Conservation (phyloP, 495 filamentous ascomycete species). For the Podospora appendiculata region DNA sequence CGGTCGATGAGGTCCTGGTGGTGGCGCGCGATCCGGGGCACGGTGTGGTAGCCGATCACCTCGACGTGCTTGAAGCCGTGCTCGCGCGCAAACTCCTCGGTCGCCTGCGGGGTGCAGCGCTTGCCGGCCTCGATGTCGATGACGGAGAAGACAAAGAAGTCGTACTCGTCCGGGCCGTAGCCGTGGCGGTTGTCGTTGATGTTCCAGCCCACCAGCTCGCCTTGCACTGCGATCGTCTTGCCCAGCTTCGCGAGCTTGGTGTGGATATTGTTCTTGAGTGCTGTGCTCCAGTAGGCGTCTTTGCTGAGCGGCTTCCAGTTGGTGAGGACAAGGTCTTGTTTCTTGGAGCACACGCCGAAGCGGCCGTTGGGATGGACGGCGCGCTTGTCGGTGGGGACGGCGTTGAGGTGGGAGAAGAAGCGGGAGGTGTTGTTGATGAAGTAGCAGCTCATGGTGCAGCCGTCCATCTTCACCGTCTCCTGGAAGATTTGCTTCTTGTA, state of each 20-base stretch:
- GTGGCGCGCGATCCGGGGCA: slow-evolving; percentile 6
- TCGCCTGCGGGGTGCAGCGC: slow-evolving; percentile 6
- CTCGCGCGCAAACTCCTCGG: slow-evolving; percentile 5
- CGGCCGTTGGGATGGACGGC: slow-evolving; percentile 11
- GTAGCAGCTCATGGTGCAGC: slow-evolving; percentile 15
- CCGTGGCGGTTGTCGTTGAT: slow-evolving; percentile 14
- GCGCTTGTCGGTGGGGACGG: neutral
- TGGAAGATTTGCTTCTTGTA: slow-evolving; percentile 12
- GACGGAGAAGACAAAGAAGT: slow-evolving; percentile 16
- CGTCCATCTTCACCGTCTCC: slow-evolving; percentile 20
- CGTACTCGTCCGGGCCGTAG: slow-evolving; percentile 2
- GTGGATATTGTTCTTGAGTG: slow-evolving; percentile 5
- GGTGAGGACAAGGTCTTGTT: slow-evolving; percentile 4
- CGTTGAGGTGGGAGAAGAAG: slow-evolving; percentile 1
- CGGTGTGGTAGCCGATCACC: slow-evolving; percentile 13
- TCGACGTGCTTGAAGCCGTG: slow-evolving; percentile 17
- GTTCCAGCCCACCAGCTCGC: slow-evolving; percentile 19
- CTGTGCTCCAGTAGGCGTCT: slow-evolving; percentile 9
- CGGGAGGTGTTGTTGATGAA: slow-evolving; percentile 7
- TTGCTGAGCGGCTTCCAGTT: neutral
- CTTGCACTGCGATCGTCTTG: slow-evolving; percentile 16
- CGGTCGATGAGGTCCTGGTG: slow-evolving; percentile 14
- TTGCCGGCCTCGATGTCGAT: slow-evolving; percentile 7
- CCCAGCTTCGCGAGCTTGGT: slow-evolving; percentile 2
- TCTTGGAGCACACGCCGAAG: slow-evolving; percentile 20